Evolutionary conservation across 2,329 filamentous ascomycete species (phyloP).

Genomic region (Plectosphaerella cucumerina): DNA sequence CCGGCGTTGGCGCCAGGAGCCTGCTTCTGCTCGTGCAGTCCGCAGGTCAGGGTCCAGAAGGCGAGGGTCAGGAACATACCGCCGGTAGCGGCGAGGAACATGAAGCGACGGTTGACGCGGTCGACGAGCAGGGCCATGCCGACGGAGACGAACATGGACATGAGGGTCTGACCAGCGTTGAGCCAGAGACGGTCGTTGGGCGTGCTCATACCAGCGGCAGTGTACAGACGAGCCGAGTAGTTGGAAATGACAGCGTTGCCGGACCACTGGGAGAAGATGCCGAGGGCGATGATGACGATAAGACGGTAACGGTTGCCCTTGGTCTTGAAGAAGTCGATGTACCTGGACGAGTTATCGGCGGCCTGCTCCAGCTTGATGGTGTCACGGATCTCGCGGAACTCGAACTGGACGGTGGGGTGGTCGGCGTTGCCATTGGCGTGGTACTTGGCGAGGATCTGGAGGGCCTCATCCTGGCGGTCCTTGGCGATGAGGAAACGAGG

Average conservation of each 20-base stretch:
- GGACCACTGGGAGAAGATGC: slow-evolving; percentile 63
- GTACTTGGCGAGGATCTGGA: slow-evolving; percentile 40
- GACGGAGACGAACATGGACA: slow-evolving; percentile 54
- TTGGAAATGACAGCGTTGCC: slow-evolving; percentile 64
- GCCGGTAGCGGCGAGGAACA: slow-evolving; percentile 44
- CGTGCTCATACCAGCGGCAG: slow-evolving; percentile 53
- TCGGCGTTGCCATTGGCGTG: slow-evolving; percentile 42
- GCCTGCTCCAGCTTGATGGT: slow-evolving; percentile 40
- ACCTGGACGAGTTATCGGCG: slow-evolving; percentile 43
- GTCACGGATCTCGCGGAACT: slow-evolving; percentile 45
- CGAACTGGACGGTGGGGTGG: slow-evolving; percentile 40
- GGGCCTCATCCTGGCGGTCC: slow-evolving; percentile 36
- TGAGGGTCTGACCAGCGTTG: slow-evolving; percentile 52
- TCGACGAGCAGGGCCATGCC: slow-evolving; percentile 45
- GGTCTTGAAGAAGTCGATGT: slow-evolving; percentile 57
- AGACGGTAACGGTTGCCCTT: slow-evolving; percentile 61
- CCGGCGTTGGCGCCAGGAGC: slow-evolving; percentile 42
- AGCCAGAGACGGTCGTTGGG: slow-evolving; percentile 51
- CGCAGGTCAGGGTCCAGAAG: slow-evolving; percentile 48
- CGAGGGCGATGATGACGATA: slow-evolving; percentile 56
- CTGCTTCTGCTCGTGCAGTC: slow-evolving; percentile 42
- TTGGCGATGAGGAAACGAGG: slow-evolving; percentile 31
- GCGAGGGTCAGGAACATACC: slow-evolving; percentile 44
- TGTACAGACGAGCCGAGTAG: slow-evolving; percentile 60
- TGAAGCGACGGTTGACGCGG: slow-evolving; percentile 44